Conservation (phyloP, 1,139 yeast genomes). For the Oligophagozyma castellii region DNA sequence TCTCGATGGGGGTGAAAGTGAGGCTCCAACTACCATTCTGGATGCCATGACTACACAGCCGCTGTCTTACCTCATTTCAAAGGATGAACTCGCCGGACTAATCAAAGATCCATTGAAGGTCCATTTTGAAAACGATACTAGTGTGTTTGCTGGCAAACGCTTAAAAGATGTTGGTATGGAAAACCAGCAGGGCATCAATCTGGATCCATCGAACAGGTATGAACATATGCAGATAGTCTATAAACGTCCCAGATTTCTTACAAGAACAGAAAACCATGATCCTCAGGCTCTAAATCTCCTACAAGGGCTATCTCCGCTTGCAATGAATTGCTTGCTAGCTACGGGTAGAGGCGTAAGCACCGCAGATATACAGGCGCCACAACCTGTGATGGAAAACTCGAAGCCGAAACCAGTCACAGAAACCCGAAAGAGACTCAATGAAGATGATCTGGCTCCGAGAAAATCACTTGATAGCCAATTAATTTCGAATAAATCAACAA, state of each 20-base stretch:
- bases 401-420: neutral
- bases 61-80: constrained; percentile 19
- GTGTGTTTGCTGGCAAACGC: neutral
- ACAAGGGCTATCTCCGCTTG: constrained; percentile 13
- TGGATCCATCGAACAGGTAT: constrained; percentile 1
- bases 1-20: constrained; percentile 19
- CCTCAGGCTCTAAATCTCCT: constrained; percentile 3
- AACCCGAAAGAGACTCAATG: neutral
- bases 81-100: constrained; percentile 12
- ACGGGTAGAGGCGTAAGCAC: constrained; percentile 1
- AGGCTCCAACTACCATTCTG: constrained; percentile 16
- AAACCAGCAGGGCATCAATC: constrained; percentile 2
- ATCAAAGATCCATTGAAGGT: constrained; percentile 8
- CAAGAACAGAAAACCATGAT: neutral
- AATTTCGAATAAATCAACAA: neutral
- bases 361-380: neutral
- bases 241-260: neutral
- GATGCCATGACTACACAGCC: constrained; percentile 20
- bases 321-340: constrained; percentile 4
- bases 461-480: neutral
- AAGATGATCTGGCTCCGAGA: neutral
- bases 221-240: neutral
- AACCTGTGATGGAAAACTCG: neutral
- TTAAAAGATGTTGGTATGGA: constrained; percentile 5
- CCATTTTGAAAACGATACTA: constrained; percentile 3